Conservation (phyloP, 2,329 filamentous ascomycete genomes). For the Alternaria brassicicola region DNA sequence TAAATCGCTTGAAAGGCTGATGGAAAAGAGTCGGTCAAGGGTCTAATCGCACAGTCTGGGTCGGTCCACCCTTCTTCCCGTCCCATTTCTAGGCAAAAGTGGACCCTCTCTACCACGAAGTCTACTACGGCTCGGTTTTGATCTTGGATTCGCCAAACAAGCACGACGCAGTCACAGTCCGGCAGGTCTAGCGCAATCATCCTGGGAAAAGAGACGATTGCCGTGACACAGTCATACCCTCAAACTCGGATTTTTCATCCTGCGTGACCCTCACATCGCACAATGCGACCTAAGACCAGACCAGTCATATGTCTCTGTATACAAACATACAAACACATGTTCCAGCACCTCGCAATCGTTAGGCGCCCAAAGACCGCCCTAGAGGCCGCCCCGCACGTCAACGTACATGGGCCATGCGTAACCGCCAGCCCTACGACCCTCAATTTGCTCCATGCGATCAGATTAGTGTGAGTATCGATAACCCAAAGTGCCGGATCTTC, state of each 20-base stretch:
- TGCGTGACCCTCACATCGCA: constrained; percentile 15
- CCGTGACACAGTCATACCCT: constrained; percentile 5
- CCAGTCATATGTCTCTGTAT: constrained; percentile 15
- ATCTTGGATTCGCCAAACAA: constrained; percentile 10
- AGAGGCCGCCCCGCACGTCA: constrained; percentile 22
- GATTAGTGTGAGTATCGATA: constrained; percentile 4
- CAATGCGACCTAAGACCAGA: constrained; percentile 5
- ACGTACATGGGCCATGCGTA: constrained; percentile 24
- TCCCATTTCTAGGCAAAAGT: background rate
- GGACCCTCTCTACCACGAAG: background rate
- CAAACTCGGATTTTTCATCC: background rate
- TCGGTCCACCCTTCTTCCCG: constrained; percentile 4
- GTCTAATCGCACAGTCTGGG: constrained; percentile 1
- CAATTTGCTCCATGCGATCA: constrained; percentile 8
- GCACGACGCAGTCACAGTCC: constrained; percentile 9
- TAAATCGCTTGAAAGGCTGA: background rate
- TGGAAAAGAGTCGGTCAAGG: constrained; percentile 1
- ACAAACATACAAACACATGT: constrained; percentile 26
- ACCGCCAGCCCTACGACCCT: constrained; percentile 38
- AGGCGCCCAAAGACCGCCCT: constrained; percentile 39
- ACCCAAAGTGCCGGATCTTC: constrained; percentile 27
- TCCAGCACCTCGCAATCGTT: constrained; percentile 19
- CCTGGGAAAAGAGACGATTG: background rate
- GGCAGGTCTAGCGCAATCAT: constrained; percentile 1
- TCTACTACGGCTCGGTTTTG: background rate